These are phyloP conservation scores for Parvularia atlantis DNA, from an alignment of 78 protist species.

Conservation along the genomic window DNA sequence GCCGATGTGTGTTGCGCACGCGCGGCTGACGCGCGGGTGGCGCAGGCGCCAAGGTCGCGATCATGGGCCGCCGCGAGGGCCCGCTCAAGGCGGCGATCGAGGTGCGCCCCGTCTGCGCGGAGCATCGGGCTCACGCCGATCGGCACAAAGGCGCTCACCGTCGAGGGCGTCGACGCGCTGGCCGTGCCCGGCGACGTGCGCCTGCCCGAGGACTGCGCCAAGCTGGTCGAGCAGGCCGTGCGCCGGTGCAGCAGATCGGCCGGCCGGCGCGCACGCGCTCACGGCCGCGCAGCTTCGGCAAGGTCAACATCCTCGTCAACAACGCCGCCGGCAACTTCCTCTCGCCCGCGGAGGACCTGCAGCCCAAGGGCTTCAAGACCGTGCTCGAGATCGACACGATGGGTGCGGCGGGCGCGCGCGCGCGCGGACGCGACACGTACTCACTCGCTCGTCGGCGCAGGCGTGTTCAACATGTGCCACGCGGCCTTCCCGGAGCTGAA, in stretches of 20 bases:
- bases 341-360: not conserved
- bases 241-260: too few relatives aligned
- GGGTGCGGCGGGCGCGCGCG: too few relatives aligned
- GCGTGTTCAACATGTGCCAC: not conserved
- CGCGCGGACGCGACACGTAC: too few relatives aligned
- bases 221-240: not conserved
- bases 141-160: not conserved
- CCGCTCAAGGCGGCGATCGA: not conserved
- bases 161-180: not conserved
- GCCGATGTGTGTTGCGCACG: not conserved
- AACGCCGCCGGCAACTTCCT: too few relatives aligned
- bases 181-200: not conserved
- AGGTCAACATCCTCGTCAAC: too few relatives aligned
- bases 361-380: not conserved
- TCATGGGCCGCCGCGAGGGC: not conserved
- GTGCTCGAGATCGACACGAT: constrained; percentile 7
- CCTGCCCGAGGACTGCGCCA: not conserved
- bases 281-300: not conserved
- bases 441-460: too few relatives aligned
- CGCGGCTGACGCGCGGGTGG: not conserved
- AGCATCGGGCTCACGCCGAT: not conserved
- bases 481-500: constrained; percentile 1
- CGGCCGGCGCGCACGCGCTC: not conserved
- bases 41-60: not conserved
- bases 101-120: not conserved